These are phyloP conservation scores for Kodamaea nitidulidarum DNA, from an alignment of 805 yeast genomes.

Conservation along the genomic window DNA sequence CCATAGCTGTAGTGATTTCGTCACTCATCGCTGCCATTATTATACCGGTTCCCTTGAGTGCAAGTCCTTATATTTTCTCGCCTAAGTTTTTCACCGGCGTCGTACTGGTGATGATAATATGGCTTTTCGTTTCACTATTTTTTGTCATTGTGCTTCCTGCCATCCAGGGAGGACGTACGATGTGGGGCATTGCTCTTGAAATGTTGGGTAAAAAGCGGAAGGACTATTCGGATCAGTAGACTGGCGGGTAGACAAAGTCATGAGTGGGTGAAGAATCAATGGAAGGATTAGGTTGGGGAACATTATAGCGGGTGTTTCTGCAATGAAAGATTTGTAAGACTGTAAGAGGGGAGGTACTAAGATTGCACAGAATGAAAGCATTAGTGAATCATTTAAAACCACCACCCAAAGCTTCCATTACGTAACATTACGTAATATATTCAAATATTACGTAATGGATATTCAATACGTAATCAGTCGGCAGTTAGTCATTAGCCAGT, in stretches of 20 bases:
- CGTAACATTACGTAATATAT: too few relatives aligned
- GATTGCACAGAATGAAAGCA: too few relatives aligned
- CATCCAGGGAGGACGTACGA: constrained; percentile 19
- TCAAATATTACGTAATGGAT: too few relatives aligned
- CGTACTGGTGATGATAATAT: constrained; percentile 27
- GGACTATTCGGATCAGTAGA: too few relatives aligned
- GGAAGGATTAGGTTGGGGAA: too few relatives aligned
- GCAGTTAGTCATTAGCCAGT: too few relatives aligned
- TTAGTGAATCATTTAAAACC: not conserved
- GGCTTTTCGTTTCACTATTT: constrained; percentile 32
- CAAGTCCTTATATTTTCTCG: constrained; percentile 30
- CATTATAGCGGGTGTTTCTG: too few relatives aligned
- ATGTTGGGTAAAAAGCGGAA: constrained; percentile 3
- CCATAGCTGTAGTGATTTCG: constrained; percentile 18
- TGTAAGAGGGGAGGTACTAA: too few relatives aligned
- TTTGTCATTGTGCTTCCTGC: constrained; percentile 28
- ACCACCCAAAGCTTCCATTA: not conserved
- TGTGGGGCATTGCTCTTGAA: constrained; percentile 8
- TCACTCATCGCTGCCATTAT: constrained; percentile 23
- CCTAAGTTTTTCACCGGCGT: constrained; percentile 28
- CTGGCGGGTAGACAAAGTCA: too few relatives aligned
- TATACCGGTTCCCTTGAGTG: constrained; percentile 33
- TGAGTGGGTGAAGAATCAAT: too few relatives aligned
- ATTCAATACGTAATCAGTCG: too few relatives aligned
- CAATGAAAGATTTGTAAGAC: too few relatives aligned